Base-by-base conservation (phyloP, 257 asterid genomes). In the Solanum raphanifolium region DNA sequence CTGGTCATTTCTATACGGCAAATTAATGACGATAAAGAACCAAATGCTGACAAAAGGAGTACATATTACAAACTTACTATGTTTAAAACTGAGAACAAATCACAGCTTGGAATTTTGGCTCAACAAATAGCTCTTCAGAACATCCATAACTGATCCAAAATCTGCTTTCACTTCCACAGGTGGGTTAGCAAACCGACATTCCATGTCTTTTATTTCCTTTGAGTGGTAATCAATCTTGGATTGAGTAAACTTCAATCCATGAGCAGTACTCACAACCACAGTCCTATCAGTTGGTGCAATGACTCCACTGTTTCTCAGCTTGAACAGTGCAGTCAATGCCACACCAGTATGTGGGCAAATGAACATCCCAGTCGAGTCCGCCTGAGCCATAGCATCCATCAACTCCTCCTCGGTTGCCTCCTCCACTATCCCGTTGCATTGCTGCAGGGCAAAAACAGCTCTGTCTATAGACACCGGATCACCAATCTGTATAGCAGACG, bases 321-420 rank as follows among this genome's bases (percentile, higher is more conserved):
- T 95, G 58, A 91, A 87, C 91, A 95, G 71, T 0, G 98, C 98
- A 62, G 94, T 88, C 91, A 94, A 87, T 39, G 98, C 98, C 89
- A 95, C 98, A 1, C 98, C 98, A 3, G 98, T 95, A 85, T 95
- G 98, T 3, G 98, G 98, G 89, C 98, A 95, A 16, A 95, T 95
- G 71, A 95, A 95, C 98, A 95, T 95, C 89, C 98, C 98, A 4
- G 98, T 95, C 1, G 98, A 95, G 79, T 95, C 98, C 0, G 98
- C 98, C 88, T 94, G 94, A 18, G 98, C 98, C 95, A 91, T 94
- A 15, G 98, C 98, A 87, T 95, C 95, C 98, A 94, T 95, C 92
- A 95, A 73, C 85, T 95, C 98, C 92, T 95, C 98, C 92, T 95
- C 98, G 0, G 96, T 95, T 1, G 98, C 98, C 89, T 95, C 98